Base-by-base conservation (phyloP, 495 filamentous ascomycete species). In the Evansstolkia leycettana region DNA sequence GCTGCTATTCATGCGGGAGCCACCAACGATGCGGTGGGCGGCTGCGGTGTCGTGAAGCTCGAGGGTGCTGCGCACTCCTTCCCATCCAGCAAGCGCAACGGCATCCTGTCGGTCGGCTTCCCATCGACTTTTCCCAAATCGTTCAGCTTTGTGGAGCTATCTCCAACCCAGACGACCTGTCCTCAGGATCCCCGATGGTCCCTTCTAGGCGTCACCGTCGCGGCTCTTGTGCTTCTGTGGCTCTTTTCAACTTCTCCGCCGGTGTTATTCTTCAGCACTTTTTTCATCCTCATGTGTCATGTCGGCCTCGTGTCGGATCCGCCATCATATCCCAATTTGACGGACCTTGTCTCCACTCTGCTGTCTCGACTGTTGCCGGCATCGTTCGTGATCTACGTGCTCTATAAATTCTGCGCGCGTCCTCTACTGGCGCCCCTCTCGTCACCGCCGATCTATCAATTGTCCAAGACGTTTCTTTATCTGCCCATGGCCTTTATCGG, bases 251-350 rank as follows among this genome's bases (percentile, higher is more conserved):
- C 73, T 2, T 81, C 79, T 0, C 67, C 83, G 1, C 53, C 72
- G 2, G 58, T 84, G 13, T 71, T 87, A 47, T 89, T 82, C 63
- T 78, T 75, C 47, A 72, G 75, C 24, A 66, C 73, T 9, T 89
- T 89, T 46, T 64, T 68, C 29, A 78, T 76, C 36, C 58, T 86
- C 14, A 89, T 87, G 51, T 77, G 75, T 48, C 81, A 88, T 40
- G 81, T 87, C 12, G 82, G 78, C 5, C 56, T 92, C 36, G 80
- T 80, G 25, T 83, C 80, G 0, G 85, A 94, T 52, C 78, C 80
- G 8, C 82, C 84, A 2, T 59, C 55, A 16, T 55, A 62, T 24
- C 50, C 61, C n/a, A 58, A 61, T 40, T 65, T 78, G 45, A 46
- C 64, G 9, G 64, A 73, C 2, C 65, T 89, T 6, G 61, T 85